Evolutionary conservation across 805 yeast species (phyloP), one percentile per base, ranked within the genome.

Genomic region (Kluyveromyces lactis): DNA sequence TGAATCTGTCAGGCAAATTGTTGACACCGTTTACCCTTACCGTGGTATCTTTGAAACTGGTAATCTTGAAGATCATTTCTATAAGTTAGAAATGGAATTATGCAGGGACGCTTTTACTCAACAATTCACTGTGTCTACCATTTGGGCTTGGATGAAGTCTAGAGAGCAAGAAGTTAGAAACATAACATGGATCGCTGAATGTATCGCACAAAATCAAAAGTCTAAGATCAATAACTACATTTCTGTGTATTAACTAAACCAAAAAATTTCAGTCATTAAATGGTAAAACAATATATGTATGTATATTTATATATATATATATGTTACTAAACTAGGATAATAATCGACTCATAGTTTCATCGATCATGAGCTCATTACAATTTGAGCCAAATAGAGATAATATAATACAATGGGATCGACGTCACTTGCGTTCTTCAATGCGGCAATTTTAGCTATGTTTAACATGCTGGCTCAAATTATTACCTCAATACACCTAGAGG

Each of bases 141-240:
- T 92, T 41, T 92, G 96, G 92, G 95, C 96, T 5, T 92, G 96
- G 95, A 75, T 94, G 58, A 83, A 86, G 64, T 81, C 95, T 13
- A 84, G 83, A 56, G 98, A 92, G 64, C 98, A 94, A 66, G 99
- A 92, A 64, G 78, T 94, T 43, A 77, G 98, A 64, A 92, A 92
- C 62, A 82, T 92, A 49, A 86, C 97, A n/a, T 92, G 99, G 99
- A 90, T 92, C 42, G 95, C 97, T 36, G 99, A 92, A 68, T 92
- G 99, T 70, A 92, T 92, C 67, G 96, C 97, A 24, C 98, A 94
- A 64, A 89, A 87, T 60, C 99, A 92, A 71, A 86, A 87, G 68
- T 94, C 86, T 58, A 77, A 96, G 62, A 86, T 92, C 49, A 80
- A 82, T 53, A 86, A 85, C 62, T 94, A 87, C 61, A 87, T 94